These are phyloP conservation scores for Apiospora arundinis DNA, from an alignment of 2,329 filamentous ascomycete species.

Conservation along the genomic window DNA sequence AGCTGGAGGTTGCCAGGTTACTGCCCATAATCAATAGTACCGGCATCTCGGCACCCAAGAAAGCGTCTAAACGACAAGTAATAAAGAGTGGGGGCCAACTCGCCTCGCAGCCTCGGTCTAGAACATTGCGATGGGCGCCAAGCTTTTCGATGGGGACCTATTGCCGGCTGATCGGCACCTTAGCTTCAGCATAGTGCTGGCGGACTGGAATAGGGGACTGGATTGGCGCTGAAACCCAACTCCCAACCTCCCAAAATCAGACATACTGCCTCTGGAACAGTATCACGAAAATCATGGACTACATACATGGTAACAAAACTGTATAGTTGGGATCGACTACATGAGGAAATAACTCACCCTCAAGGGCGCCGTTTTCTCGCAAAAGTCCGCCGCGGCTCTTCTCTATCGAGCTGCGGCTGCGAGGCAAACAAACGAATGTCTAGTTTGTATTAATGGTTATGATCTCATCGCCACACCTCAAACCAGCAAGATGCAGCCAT, in stretches of 20 bases:
- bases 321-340: neutral
- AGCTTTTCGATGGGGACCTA: neutral
- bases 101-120: neutral
- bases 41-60: conserved; percentile 16
- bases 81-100: neutral
- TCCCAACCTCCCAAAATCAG: too few relatives aligned
- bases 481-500: neutral
- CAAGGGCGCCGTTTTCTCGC: neutral
- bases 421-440: conserved; percentile 2
- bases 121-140: conserved; percentile 2
- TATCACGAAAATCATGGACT: too few relatives aligned
- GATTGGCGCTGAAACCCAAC: neutral
- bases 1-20: neutral
- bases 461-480: conserved; percentile 10
- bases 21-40: neutral
- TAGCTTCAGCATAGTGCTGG: neutral
- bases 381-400: neutral
- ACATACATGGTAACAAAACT: neutral
- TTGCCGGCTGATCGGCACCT: conserved; percentile 14
- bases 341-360: neutral
- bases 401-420: neutral
- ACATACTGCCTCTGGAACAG: too few relatives aligned
- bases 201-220: neutral
- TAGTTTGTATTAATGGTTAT: neutral
- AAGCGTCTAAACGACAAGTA: neutral